Conservation (phyloP, 164 flowering plant species). For the Berberis vulgaris region DNA sequence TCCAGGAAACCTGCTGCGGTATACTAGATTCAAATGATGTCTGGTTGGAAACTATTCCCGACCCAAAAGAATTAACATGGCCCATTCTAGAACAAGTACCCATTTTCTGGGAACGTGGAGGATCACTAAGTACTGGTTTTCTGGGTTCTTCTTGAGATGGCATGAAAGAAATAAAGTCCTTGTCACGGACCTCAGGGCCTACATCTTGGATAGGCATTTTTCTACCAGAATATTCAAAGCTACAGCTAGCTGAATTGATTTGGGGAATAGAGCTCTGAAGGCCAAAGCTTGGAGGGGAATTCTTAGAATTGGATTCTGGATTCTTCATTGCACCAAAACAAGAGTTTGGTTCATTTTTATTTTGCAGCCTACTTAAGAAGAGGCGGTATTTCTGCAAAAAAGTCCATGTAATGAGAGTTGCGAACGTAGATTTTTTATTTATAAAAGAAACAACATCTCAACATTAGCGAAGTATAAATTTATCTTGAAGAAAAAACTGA, state of each 20-base stretch:
- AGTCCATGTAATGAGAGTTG: conserved; percentile 2
- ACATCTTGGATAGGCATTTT: conserved; percentile 23
- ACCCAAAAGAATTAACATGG: conserved; percentile 17
- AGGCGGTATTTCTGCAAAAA: conserved; percentile 86
- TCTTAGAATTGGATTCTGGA: conserved; percentile 34
- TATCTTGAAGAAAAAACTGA: neutral
- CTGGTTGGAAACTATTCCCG: conserved; percentile 23
- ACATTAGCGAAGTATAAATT: neutral
- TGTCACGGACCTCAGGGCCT: conserved; percentile 24
- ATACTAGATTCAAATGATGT: conserved; percentile 24
- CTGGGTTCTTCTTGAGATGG: conserved; percentile 20
- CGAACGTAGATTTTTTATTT: conserved; percentile 2
- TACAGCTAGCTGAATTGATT: conserved; percentile 22
- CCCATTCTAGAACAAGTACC: conserved; percentile 18
- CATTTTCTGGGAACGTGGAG: conserved; percentile 19
- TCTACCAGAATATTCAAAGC: conserved; percentile 24
- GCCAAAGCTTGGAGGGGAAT: conserved; percentile 29
- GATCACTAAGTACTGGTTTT: conserved; percentile 19
- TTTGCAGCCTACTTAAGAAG: conserved; percentile 75
- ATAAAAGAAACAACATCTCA: neutral
- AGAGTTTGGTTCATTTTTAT: conserved; percentile 44
- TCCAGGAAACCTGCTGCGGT: conserved; percentile 31
- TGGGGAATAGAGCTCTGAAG: conserved; percentile 31
- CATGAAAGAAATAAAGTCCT: conserved; percentile 18
- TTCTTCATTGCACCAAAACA: conserved; percentile 34